phyloP scores from a whole-genome alignment of 768 basidiomycete genomes.

The Calvatia gigantea region DNA sequence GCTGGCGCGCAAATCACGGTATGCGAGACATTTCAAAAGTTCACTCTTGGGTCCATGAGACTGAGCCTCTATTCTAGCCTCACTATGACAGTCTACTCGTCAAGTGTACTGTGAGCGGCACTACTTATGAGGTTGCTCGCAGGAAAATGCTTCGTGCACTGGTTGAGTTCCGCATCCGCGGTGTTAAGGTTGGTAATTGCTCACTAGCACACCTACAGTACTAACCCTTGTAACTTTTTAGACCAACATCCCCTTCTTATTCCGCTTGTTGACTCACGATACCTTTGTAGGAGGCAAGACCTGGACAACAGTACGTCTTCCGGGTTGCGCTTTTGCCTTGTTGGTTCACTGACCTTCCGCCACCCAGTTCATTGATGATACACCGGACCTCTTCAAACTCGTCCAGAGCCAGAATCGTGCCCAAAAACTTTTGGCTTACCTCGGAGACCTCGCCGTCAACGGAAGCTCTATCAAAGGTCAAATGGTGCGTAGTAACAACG shows the following conservation, averaged over 20 bases:
- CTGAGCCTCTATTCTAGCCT: conserved; percentile 49
- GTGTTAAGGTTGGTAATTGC: conserved; percentile 73
- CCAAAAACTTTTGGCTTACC: conserved; percentile 93
- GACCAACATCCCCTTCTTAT: conserved; percentile 99
- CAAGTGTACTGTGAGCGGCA: conserved; percentile 93
- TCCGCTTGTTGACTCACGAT: conserved; percentile 95
- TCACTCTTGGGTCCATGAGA: not conserved
- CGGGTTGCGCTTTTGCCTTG: not conserved
- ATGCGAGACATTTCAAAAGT: conserved; percentile 17
- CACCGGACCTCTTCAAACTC: conserved; percentile 98
- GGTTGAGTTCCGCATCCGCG: conserved; percentile 99
- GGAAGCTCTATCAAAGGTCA: conserved; percentile 98
- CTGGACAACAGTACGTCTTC: conserved; percentile 75
- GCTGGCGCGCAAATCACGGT: conserved; percentile 99
- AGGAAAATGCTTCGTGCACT: conserved; percentile 99
- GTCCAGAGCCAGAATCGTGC: conserved; percentile 98
- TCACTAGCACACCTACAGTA: not conserved
- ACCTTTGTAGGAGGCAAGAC: conserved; percentile 95
- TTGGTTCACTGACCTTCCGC: not conserved
- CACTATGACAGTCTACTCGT: conserved; percentile 98
- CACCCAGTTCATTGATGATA: conserved; percentile 98
- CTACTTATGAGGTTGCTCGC: conserved; percentile 97
- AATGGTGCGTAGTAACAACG: conserved; percentile 34
- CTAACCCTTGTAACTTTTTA: conserved; percentile 24
- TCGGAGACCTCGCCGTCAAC: conserved; percentile 97